Conservation (phyloP, 2,329 filamentous ascomycete genomes). For the Penicillium glabrum region DNA sequence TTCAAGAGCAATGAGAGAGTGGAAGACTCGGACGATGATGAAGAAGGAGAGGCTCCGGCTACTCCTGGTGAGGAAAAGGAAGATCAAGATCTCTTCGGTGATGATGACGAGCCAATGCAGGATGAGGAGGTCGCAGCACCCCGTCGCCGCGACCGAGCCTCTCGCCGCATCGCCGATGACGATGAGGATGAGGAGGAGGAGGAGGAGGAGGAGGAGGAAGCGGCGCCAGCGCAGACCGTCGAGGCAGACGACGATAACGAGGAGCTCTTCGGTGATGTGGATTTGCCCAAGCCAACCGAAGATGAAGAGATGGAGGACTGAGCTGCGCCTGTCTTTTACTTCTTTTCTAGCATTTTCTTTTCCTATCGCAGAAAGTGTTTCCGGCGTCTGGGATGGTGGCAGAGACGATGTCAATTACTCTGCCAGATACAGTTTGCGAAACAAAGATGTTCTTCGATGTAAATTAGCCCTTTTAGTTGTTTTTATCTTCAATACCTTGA, state of each 20-base stretch:
- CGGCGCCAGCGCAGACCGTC: slow-evolving; percentile 47
- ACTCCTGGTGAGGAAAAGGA: slow-evolving; percentile 26
- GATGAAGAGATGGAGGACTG: slow-evolving; percentile 40
- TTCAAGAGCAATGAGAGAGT: slow-evolving; percentile 86
- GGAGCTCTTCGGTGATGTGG: slow-evolving; percentile 38
- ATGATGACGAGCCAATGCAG: slow-evolving; percentile 46
- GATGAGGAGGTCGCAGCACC: slow-evolving; percentile 32
- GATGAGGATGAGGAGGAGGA: slow-evolving; percentile 50
- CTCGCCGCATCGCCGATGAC: slow-evolving; percentile 38
- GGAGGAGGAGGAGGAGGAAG: slow-evolving; percentile 52
- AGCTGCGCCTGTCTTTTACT: slow-evolving; percentile 4
- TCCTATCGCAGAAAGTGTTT: background rate
- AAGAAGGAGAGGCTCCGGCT: slow-evolving; percentile 41
- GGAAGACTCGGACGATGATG: slow-evolving; percentile 65
- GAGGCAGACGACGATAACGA: slow-evolving; percentile 31
- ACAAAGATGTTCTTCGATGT: slow-evolving; percentile 2
- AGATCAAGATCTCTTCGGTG: slow-evolving; percentile 31
- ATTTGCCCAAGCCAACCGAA: slow-evolving; percentile 20
- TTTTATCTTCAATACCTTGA: slow-evolving; percentile 1
- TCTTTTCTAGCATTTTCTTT: slow-evolving; percentile 8
- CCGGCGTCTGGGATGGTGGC: slow-evolving; percentile 11
- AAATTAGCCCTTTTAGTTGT: slow-evolving; percentile 4
- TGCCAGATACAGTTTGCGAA: slow-evolving; percentile 3
- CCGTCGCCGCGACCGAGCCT: slow-evolving; percentile 34
- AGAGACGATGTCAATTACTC: background rate